phyloP scores from a whole-genome alignment of 805 yeast genomes.

The Monosporozyma aquatica region DNA sequence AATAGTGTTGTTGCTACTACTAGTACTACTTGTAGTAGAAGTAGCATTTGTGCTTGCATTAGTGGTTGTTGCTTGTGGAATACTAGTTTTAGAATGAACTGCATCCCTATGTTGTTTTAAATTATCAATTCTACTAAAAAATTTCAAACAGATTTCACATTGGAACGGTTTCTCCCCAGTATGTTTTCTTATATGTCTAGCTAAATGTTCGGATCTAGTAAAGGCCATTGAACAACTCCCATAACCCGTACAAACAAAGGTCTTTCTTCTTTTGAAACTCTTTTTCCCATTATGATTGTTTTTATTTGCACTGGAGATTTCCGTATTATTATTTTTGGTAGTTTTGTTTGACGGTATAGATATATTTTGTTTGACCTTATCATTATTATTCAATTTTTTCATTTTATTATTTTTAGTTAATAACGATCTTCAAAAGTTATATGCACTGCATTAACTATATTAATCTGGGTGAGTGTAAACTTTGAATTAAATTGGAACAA shows the following conservation, averaged over 20 bases:
- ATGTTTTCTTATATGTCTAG: conserved; percentile 85
- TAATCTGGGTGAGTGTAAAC: not conserved
- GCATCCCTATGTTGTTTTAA: conserved; percentile 87
- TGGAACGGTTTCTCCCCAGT: conserved; percentile 92
- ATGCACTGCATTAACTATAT: not conserved
- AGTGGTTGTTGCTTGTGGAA: no score
- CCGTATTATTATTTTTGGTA: not conserved
- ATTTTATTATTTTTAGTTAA: not conserved
- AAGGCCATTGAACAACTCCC: conserved; percentile 84
- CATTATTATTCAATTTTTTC: not conserved
- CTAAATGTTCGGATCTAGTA: conserved; percentile 85
- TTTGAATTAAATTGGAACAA: not conserved
- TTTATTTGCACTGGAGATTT: no score
- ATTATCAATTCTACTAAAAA: conserved; percentile 78
- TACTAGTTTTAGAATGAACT: conserved; percentile 41
- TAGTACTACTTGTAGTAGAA: no score
- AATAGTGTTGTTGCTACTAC: no score
- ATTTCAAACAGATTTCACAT: conserved; percentile 71
- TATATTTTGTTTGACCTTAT: not conserved
- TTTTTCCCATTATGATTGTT: not conserved
- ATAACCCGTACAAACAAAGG: conserved; percentile 79
- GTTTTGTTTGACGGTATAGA: not conserved
- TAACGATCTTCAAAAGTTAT: not conserved
- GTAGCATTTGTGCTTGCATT: no score
- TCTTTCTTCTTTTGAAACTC: conserved; percentile 27